These are phyloP conservation scores for Paracoccidioides brasiliensis DNA, from an alignment of 2,329 filamentous ascomycete genomes.

Conservation along the genomic window DNA sequence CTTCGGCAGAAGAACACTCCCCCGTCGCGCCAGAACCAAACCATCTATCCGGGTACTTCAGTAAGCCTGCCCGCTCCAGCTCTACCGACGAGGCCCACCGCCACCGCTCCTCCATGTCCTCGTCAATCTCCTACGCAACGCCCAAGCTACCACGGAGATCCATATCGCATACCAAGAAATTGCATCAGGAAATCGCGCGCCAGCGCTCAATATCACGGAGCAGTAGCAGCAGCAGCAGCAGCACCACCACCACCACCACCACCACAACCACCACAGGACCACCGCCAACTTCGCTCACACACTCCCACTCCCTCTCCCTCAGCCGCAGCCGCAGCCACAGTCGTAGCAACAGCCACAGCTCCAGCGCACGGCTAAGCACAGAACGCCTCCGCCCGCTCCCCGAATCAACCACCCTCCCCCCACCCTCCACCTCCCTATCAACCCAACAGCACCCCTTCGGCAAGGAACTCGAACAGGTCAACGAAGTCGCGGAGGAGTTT, in stretches of 20 bases:
- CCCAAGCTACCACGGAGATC: conserved; percentile 66
- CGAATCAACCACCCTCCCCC: conserved; percentile 11
- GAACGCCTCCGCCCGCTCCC: conserved; percentile 24
- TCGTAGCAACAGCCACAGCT: conserved; percentile 26
- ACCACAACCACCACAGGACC: conserved; percentile 11
- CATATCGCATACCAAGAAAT: conserved; percentile 78
- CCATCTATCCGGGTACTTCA: conserved; percentile 45
- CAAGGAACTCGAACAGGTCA: conserved; percentile 78
- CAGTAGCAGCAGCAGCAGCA: background rate
- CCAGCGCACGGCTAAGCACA: conserved; percentile 6
- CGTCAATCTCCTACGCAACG: conserved; percentile 33
- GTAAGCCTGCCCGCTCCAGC: conserved; percentile 54
- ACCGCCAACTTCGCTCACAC: conserved; percentile 21
- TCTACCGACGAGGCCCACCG: conserved; percentile 51
- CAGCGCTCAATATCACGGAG: conserved; percentile 48
- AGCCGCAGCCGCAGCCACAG: conserved; percentile 20
- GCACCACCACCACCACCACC: conserved; percentile 28
- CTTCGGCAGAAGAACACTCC: conserved; percentile 29
- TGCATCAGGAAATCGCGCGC: conserved; percentile 61
- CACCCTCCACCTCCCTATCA: conserved; percentile 23
- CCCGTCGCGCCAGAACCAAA: conserved; percentile 42
- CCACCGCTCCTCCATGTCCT: conserved; percentile 24
- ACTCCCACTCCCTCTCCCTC: background rate
- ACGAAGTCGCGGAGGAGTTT: conserved; percentile 85
- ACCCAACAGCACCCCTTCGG: conserved; percentile 57